Base-by-base conservation (phyloP, 441 rosid species). In the Cnidoscolus chayamansa region DNA sequence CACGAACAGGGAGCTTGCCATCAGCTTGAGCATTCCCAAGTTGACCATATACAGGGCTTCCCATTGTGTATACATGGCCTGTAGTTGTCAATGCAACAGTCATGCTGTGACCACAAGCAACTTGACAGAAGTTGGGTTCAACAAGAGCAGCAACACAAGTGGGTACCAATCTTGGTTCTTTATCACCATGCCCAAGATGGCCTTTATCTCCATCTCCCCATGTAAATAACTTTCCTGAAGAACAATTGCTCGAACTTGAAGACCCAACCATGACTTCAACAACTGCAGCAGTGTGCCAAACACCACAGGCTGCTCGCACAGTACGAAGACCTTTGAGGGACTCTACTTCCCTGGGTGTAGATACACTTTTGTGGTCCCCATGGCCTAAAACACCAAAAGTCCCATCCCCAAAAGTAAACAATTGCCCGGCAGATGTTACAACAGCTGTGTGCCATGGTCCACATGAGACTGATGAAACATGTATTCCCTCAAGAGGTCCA, bases 161-260 rank as follows among this genome's bases (percentile, higher is more conserved):
- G 65, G 99, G 98, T 66, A 86, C 96, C 59, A 93, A 88, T 83
- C 81, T 93, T 53, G 96, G 76, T 80, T 93, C 99, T 84, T 85
- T 95, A 81, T 91, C 91, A 71, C 98, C 97, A 80, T 91, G 98
- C 69, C 99, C 99, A 77, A 95, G 98, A 72, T 93, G 89, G 60
- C 94, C 90, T 79, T 95, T 95, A 83, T 93, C 98, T 70, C 97
- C 99, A 81, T 93, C 99, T 54, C 99, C 99, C 99, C 99, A 93
- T 4, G 97, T 95, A 81, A 95, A 95, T 54, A 95, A 87, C 84
- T 95, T 95, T 68, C 97, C 98, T 10, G 92, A 89, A 59, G 99
- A 93, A 81, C 94, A 86, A 80, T 90, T 91, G 84, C 96, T 93
- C 51, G 97, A 88, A 86, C 88, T 90, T 59, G 98, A 86, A 81